Base-by-base conservation (phyloP, 225 moss, liverwort and hornwort genomes). In the Takakia lepidozioides region DNA sequence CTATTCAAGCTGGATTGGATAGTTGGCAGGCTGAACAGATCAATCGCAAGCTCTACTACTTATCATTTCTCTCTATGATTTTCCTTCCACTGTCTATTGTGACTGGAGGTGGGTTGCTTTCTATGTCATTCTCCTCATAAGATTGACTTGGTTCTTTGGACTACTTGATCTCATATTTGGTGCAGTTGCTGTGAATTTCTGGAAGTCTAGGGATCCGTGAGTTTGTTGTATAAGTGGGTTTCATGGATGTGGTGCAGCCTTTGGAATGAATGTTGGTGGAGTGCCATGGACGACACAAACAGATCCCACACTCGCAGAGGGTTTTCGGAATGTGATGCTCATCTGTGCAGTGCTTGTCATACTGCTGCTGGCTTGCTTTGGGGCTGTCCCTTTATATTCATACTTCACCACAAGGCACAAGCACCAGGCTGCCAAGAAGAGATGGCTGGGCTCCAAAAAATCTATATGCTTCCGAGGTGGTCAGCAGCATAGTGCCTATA, bases 201-300 rank as follows among this genome's bases (percentile, higher is more conserved):
- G n/a, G n/a, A n/a, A n/a, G n/a, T n/a, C n/a, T n/a, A n/a, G n/a
- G n/a, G n/a, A n/a, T n/a, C n/a, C n/a, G n/a, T n/a, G n/a, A n/a
- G n/a, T n/a, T n/a, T n/a, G n/a, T n/a, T n/a, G n/a, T n/a, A n/a
- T n/a, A n/a, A n/a, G n/a, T n/a, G n/a, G n/a, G n/a, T 46, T 35
- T 10, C 2, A 2, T 35, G 16, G 34, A 36, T 38, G 34, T 14
- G 25, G 43, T 11, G 58, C 84, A 88, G 92, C 78, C 2, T 92
- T 92, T 38, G 92, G 92, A 21, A 92, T 92, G 92, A 92, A 92
- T 32, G 92, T 92, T 57, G 92, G 92, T 52, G 92, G 92, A 41
- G 85, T 92, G 56, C 92, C 92, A 4, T 92, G 92, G 92, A 88
- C 87, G 11, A 73, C 63, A 55, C 92, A 87, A 38, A 66, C 48